Evolutionary conservation across 352 stramenopile species (phyloP).

Genomic region (Pythium catenulatum): DNA sequence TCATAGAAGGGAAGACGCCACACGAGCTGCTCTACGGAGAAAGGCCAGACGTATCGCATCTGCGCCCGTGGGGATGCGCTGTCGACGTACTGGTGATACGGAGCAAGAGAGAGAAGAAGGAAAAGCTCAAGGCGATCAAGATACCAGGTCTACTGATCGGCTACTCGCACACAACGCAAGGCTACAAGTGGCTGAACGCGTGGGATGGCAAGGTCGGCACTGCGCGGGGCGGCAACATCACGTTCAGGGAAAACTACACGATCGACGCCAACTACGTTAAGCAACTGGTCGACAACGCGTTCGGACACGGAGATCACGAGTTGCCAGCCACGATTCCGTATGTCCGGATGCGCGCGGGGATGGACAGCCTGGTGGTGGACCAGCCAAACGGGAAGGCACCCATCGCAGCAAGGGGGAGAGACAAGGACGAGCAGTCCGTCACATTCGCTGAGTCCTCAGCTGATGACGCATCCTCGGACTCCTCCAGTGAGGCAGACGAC

Average conservation of each 20-base stretch:
- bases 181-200: slow-evolving; percentile 36
- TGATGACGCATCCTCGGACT: background rate
- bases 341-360: background rate
- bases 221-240: background rate
- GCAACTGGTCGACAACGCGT: background rate
- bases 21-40: slow-evolving; percentile 10
- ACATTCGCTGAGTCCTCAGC: background rate
- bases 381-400: background rate
- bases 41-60: background rate
- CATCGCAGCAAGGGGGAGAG: background rate
- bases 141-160: slow-evolving; percentile 8
- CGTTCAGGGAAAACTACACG: background rate
- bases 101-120: background rate
- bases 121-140: slow-evolving; percentile 30
- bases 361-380: background rate
- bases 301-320: background rate
- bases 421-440: background rate
- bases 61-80: slow-evolving; percentile 23
- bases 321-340: background rate
- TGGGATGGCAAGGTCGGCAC: background rate
- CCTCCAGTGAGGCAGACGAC: background rate
- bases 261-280: background rate
- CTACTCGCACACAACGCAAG: slow-evolving; percentile 34
- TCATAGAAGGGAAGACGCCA: slow-evolving; percentile 5
- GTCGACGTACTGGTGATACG: background rate